Conservation (phyloP, 1,139 yeast species). For the Saccharomyces hybrid region DNA sequence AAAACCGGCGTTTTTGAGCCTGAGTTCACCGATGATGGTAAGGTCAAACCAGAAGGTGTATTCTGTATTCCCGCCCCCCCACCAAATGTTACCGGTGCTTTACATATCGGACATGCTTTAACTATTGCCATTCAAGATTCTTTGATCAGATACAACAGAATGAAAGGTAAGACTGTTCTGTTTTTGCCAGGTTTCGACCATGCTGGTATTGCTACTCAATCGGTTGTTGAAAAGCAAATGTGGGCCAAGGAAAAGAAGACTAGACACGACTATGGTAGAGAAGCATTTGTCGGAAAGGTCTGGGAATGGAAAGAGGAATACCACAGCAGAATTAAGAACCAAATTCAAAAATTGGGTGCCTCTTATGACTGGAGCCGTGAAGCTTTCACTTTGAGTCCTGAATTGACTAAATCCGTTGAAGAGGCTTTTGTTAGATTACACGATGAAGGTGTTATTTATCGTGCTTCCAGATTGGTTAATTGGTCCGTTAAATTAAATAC, state of each 20-base stretch:
- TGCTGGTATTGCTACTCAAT: conserved; percentile 98
- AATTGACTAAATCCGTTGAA: conserved; percentile 67
- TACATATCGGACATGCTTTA: conserved; percentile 97
- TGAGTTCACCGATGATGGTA: conserved; percentile 66
- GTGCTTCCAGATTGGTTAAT: conserved; percentile 88
- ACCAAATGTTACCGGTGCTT: conserved; percentile 97
- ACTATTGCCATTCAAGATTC: conserved; percentile 94
- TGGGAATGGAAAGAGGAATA: conserved; percentile 99
- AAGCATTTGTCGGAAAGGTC: conserved; percentile 74
- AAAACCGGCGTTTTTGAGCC: conserved; percentile 84
- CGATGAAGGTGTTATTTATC: conserved; percentile 91
- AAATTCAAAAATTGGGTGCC: conserved; percentile 83
- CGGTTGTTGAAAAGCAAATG: conserved; percentile 93
- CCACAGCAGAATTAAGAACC: conserved; percentile 76
- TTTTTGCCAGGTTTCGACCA: conserved; percentile 97
- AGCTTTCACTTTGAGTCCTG: conserved; percentile 84
- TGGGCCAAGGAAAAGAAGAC: conserved; percentile 86
- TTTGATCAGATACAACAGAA: conserved; percentile 85
- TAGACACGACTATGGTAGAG: conserved; percentile 93
- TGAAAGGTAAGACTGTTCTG: conserved; percentile 92
- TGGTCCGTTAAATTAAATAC: conserved; percentile 96
- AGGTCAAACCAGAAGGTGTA: conserved; percentile 69
- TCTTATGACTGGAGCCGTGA: conserved; percentile 95
- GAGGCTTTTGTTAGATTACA: conserved; percentile 89
- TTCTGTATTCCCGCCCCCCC: conserved; percentile 97